These are phyloP conservation scores for Cryphonectria radicalis DNA, from an alignment of 2,329 filamentous ascomycete species.

Conservation along the genomic window DNA sequence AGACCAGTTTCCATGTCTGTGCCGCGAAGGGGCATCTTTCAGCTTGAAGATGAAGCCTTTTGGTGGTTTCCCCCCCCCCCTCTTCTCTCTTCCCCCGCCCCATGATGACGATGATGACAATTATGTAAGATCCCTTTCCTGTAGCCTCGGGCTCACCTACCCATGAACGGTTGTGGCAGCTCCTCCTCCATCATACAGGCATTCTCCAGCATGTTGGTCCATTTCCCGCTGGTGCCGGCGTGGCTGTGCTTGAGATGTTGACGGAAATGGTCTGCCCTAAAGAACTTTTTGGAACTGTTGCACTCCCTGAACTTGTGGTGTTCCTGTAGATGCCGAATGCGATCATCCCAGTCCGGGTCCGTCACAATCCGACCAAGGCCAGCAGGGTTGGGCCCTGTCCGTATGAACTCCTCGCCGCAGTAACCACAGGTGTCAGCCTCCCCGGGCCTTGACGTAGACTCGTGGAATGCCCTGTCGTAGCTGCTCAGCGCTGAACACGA, in stretches of 20 bases:
- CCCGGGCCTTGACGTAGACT: conserved; percentile 69
- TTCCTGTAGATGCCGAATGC: conserved; percentile 84
- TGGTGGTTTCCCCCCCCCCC: too few relatives aligned
- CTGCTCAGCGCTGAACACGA: conserved; percentile 85
- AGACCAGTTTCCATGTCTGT: neutral
- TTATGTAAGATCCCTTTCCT: neutral
- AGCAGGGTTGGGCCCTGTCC: conserved; percentile 48
- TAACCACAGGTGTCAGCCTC: conserved; percentile 87
- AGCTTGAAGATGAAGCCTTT: neutral
- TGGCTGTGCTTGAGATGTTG: conserved; percentile 99
- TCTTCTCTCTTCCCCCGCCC: too few relatives aligned
- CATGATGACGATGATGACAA: neutral
- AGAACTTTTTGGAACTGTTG: conserved; percentile 98
- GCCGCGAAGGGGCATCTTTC: neutral
- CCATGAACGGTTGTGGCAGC: conserved; percentile 52
- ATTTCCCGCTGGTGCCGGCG: conserved; percentile 93
- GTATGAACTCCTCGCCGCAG: conserved; percentile 86
- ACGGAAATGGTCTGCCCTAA: conserved; percentile 93
- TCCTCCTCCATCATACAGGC: conserved; percentile 94
- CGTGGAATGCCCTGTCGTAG: conserved; percentile 84
- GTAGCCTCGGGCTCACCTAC: conserved; percentile 21
- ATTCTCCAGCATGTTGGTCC: conserved; percentile 97
- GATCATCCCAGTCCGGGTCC: conserved; percentile 84
- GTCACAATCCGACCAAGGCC: conserved; percentile 58
- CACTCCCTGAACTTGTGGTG: conserved; percentile 97